Conservation (phyloP, 2,329 filamentous ascomycete genomes). For the Apiospora rasikravindrae region DNA sequence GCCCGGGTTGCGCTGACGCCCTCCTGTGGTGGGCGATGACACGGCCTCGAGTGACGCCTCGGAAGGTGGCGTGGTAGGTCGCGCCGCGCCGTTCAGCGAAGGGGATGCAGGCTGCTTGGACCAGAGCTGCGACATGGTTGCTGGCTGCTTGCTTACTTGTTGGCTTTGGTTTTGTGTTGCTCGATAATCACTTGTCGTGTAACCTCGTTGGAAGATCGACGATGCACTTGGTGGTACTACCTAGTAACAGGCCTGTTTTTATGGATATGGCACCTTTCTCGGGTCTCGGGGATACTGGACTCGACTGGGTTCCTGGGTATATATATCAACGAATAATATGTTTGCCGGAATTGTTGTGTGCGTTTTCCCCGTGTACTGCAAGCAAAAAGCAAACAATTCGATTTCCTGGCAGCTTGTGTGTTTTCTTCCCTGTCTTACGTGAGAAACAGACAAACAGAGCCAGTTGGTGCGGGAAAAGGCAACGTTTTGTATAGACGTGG, state of each 20-base stretch:
- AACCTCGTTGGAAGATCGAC: background rate
- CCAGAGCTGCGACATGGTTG: constrained; percentile 31
- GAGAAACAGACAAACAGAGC: background rate
- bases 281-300: background rate
- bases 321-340: background rate
- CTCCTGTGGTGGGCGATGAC: constrained; percentile 23
- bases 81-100: background rate
- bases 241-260: background rate
- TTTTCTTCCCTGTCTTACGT: background rate
- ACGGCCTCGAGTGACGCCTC: constrained; percentile 1
- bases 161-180: background rate
- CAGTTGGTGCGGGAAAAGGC: too few relatives aligned
- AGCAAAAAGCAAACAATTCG: background rate
- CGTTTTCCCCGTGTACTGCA: background rate
- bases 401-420: background rate
- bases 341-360: background rate
- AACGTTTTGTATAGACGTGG: background rate
- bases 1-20: constrained; percentile 46
- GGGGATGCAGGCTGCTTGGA: constrained; percentile 22
- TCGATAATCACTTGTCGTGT: background rate
- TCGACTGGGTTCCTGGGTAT: background rate
- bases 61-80: background rate
- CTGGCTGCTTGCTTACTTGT: background rate
- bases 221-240: background rate
- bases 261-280: background rate